phyloP scores from a whole-genome alignment of 371 early-diverging fungal species.

The Entomophthora muscae region DNA sequence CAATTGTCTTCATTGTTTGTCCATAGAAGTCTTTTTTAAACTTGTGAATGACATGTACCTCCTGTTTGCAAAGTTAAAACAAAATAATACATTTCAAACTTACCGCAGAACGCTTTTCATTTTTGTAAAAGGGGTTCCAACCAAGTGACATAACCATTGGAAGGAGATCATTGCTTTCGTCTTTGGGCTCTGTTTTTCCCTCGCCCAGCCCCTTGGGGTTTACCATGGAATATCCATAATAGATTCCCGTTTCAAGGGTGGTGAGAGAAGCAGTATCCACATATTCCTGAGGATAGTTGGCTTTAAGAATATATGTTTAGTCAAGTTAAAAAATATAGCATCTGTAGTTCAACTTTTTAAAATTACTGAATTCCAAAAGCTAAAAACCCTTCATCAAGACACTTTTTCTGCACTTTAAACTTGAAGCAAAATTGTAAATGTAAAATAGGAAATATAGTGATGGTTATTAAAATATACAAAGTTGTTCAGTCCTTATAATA shows the following conservation, averaged over 20 bases:
- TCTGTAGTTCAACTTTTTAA: too few relatives aligned
- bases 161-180: slow-evolving; percentile 26
- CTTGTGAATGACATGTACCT: slow-evolving; percentile 85
- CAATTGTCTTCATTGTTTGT: slow-evolving; percentile 53
- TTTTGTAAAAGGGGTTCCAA: slow-evolving; percentile 97
- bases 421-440: too few relatives aligned
- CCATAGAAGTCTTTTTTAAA: slow-evolving; percentile 85
- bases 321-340: too few relatives aligned
- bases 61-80: slow-evolving; percentile 25
- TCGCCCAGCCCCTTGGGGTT: slow-evolving; percentile 17
- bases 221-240: slow-evolving; percentile 87
- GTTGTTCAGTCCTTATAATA: too few relatives aligned
- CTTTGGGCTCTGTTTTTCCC: slow-evolving; percentile 4
- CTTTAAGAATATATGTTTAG: neutral
- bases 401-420: too few relatives aligned
- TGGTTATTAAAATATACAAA: too few relatives aligned
- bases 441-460: too few relatives aligned
- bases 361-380: too few relatives aligned
- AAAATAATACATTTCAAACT: slow-evolving; percentile 11
- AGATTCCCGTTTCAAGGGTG: slow-evolving; percentile 67
- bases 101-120: slow-evolving; percentile 84
- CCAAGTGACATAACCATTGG: slow-evolving; percentile 97
- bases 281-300: slow-evolving; percentile 29
- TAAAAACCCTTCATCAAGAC: too few relatives aligned
- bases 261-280: slow-evolving; percentile 44